phyloP scores from a whole-genome alignment of 768 basidiomycete genomes.

The Gloeophyllum trabeum region DNA sequence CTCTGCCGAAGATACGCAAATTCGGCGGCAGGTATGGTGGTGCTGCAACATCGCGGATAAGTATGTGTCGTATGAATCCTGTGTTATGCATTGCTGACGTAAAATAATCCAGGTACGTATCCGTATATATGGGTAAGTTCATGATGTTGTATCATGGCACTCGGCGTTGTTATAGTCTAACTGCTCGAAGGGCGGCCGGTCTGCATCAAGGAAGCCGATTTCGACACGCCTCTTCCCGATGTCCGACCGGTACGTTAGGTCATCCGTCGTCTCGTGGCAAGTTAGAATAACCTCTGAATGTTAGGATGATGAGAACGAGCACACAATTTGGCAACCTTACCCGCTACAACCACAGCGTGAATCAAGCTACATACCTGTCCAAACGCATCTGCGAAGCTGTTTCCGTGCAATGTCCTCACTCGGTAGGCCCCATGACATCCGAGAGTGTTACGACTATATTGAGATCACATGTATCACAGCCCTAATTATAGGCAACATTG shows the following conservation, averaged over 20 bases:
- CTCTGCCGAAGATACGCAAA: conserved; percentile 54
- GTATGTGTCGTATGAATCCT: conserved; percentile 22
- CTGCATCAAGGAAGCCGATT: conserved; percentile 58
- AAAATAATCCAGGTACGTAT: conserved; percentile 39
- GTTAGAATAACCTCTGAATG: not conserved
- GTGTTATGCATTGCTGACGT: conserved; percentile 1
- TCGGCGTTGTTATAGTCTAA: conserved; percentile 2
- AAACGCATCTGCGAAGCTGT: conserved; percentile 36
- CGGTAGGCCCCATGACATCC: conserved; percentile 38
- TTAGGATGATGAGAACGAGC: conserved; percentile 11
- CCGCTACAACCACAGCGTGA: conserved; percentile 23
- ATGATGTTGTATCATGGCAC: conserved; percentile 1
- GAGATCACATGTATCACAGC: no score
- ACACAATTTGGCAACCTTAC: conserved; percentile 41
- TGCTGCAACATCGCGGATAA: conserved; percentile 59
- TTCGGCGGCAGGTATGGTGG: conserved; percentile 75
- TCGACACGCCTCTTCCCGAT: conserved; percentile 53
- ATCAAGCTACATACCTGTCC: conserved; percentile 30
- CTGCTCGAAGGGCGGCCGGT: conserved; percentile 44
- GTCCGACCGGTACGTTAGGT: conserved; percentile 16
- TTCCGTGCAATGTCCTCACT: conserved; percentile 48
- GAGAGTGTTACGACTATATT: no score
- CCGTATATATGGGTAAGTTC: conserved; percentile 58
- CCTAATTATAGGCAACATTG: conserved; percentile 54
- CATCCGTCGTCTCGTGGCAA: no score